phyloP scores from a whole-genome alignment of 495 filamentous ascomycete species.

The Tuber microsphaerosporum region DNA sequence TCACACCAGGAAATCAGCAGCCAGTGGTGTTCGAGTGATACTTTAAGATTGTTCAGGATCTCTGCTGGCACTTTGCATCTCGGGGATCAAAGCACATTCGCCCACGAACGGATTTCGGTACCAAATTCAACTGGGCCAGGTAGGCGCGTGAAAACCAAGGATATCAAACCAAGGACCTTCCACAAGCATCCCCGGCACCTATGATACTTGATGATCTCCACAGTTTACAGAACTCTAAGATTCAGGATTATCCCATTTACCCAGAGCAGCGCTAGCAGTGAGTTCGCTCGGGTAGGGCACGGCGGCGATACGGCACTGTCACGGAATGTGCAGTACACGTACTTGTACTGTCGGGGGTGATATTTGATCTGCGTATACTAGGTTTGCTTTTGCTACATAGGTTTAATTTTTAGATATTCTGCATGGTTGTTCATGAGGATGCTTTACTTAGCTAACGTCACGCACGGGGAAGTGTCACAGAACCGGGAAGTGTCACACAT shows the following conservation, averaged over 20 bases:
- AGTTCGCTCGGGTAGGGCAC: background rate
- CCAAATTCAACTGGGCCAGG: background rate
- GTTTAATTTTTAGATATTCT: too few relatives aligned
- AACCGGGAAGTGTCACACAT: too few relatives aligned
- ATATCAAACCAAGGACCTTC: background rate
- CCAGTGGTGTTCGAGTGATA: background rate
- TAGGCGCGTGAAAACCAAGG: background rate
- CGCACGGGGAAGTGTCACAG: too few relatives aligned
- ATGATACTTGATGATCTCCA: background rate
- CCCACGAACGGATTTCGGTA: background rate
- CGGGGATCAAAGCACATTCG: background rate
- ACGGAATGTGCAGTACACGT: background rate
- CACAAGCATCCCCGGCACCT: background rate
- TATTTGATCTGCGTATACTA: too few relatives aligned
- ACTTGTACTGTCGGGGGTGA: too few relatives aligned
- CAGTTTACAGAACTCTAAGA: background rate
- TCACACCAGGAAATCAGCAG: background rate
- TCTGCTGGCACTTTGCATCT: background rate
- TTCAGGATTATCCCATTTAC: background rate
- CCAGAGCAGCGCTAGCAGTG: background rate
- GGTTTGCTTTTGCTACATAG: too few relatives aligned
- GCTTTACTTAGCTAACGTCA: too few relatives aligned
- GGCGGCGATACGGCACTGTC: background rate
- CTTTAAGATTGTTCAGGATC: background rate
- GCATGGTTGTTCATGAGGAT: too few relatives aligned